Evolutionary conservation across 1,284 basidiomycete species (phyloP).

Genomic region (Macrocystidia cucumis): DNA sequence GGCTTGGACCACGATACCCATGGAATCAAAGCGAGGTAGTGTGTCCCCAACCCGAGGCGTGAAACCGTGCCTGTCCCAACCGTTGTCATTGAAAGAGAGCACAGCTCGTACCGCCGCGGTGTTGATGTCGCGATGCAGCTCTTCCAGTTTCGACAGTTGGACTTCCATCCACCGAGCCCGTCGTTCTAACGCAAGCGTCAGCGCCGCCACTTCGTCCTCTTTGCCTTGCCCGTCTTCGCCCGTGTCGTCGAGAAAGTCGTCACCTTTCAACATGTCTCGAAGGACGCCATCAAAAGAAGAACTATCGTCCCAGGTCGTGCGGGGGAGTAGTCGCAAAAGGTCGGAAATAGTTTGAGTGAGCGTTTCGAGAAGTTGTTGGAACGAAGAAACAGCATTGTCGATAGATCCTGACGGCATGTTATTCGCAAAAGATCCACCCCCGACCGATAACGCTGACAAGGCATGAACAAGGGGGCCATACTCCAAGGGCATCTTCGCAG

Average conservation of each 20-base stretch:
- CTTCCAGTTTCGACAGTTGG: slow-evolving; percentile 76
- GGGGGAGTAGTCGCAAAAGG: slow-evolving; percentile 69
- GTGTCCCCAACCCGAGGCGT: slow-evolving; percentile 61
- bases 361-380: slow-evolving; percentile 78
- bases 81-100: slow-evolving; percentile 73
- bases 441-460: slow-evolving; percentile 76
- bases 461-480: slow-evolving; percentile 78
- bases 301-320: slow-evolving; percentile 81
- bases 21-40: slow-evolving; percentile 56
- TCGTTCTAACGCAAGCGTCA: slow-evolving; percentile 73
- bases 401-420: slow-evolving; percentile 75
- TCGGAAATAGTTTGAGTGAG: slow-evolving; percentile 82
- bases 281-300: slow-evolving; percentile 80
- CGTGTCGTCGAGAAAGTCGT: slow-evolving; percentile 72
- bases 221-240: slow-evolving; percentile 54
- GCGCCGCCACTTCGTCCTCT: slow-evolving; percentile 74
- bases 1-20: slow-evolving; percentile 49
- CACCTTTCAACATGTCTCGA: slow-evolving; percentile 78
- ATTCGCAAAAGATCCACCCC: slow-evolving; percentile 75
- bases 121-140: slow-evolving; percentile 80
- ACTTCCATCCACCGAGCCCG: slow-evolving; percentile 87
- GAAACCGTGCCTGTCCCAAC: slow-evolving; percentile 68
- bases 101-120: slow-evolving; percentile 76
- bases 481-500: slow-evolving; percentile 68
- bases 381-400: slow-evolving; percentile 79